Evolutionary conservation across 257 asterid species (phyloP), one percentile per base, ranked within the genome.

Genomic region (Misopates orontium): DNA sequence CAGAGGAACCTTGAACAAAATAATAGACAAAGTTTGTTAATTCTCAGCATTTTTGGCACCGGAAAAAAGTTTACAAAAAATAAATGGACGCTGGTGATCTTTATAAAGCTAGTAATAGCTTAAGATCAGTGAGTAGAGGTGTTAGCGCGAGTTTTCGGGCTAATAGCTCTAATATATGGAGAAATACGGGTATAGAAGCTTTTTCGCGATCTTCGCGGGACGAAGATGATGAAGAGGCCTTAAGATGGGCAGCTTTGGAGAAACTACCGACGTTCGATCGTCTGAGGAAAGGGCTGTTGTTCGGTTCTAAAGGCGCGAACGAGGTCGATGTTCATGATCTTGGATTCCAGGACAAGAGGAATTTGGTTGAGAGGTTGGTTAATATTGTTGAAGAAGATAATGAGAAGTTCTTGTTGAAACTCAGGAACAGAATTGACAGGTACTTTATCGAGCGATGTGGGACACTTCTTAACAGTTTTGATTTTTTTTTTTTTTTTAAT

Each of bases 211-310:
- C 95, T 1, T 51, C 84, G 1, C 77, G 87, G 0, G 89, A 84
- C 0, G 92, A 86, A 50, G 92, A 88, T 8, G 95, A 86, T n/a
- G 95, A 88, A 23, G 96, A 84, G 23, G 94, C 91, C 22, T 64
- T 88, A 19, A 82, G 80, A 67, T 88, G 96, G 96, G 96, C 96
- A 0, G 91, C 95, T 1, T 77, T 88, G 12, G 96, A 88, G 62
- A 82, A 80, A 22, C 65, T 88, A 23, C 95, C 96, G 0, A 88
- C 96, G 1, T 84, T 78, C 8, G 89, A 76, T 62, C 85, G 96
- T 10, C 80, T 88, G 25, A 69, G 87, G 54, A 84, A 80, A 47
- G 96, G 96, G 14, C 51, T 88, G 1, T 16, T 88, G 9, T 71
- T 77, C 42, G 96, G 90, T 7, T 80, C 81, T 3, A 73, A 73